Evolutionary conservation across 2,329 filamentous ascomycete genomes (phyloP), one percentile per base, ranked within the genome.

Genomic region (Bipolaris oryzae): DNA sequence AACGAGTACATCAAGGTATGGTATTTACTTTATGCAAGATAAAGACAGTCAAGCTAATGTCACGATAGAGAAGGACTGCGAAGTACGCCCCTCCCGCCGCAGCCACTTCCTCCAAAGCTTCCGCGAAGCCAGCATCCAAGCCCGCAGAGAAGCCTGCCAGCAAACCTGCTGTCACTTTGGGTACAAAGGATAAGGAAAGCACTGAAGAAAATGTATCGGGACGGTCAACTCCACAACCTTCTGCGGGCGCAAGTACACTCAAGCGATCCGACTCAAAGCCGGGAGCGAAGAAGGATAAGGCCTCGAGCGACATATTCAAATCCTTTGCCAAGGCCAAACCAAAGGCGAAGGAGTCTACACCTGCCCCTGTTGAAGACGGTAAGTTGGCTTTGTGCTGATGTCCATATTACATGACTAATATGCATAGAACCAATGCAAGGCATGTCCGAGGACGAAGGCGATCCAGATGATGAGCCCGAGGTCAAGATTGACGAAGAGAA

Each of bases 321-420:
- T 89, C 91, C 0, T 96, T 96, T 72, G 89, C 90, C 13, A 91
- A 89, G 68, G 74, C 81, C 2, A 88, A 87, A 66, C 80, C 87
- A 4, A 91, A 79, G 57, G 60, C 66, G 72, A 72, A 76, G 74
- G 74, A 73, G 45, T 65, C 77, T 34, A 76, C 78, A 1, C 72
- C 79, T 28, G 60, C 68, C 9, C 70, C 76, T 43, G 70, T 77
- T 3, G 81, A 84, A 64, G 84, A 87, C 73, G 80, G 81, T 82
- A 64, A 55, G 76, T 54, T 7, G 3, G 38, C 23, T 10, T 15
- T 21, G 2, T 23, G 2, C 15, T 6, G 9, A 21, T 16, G 6
- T 10, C 13, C 37, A 7, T 10, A 13, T 5, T 46, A 9, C 5
- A 21, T 20, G 9, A 50, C 76, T 78, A 62, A 80, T 58, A 21